Evolutionary conservation across 1,139 yeast genomes (phyloP), one percentile per base, ranked within the genome.

Genomic region (Hansenula lynferdii): DNA sequence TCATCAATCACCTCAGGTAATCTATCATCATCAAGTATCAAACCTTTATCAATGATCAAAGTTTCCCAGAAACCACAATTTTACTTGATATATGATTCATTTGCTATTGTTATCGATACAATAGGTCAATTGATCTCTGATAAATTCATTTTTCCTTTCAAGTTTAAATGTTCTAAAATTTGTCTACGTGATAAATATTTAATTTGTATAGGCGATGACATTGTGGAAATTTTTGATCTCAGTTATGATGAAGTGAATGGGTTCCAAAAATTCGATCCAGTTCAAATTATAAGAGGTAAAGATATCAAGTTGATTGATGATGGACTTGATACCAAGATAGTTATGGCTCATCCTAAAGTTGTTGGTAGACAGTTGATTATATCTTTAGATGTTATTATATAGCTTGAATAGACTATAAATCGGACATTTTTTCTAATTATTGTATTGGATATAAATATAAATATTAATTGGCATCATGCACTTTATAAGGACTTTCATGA

Each of bases 211-310:
- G 79, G 84, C 38, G 80, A 79, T 20, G 92, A 85, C 47, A 71
- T 80, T 38, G 69, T 86, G 12, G 96, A 87, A 52, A 70, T 87
- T 3, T 79, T 81, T 72, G 66, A 73, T 14, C 68, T 85, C 31
- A 72, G 78, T 35, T 75, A 79, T 40, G 69, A 68, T 42, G 67
- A 65, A 21, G 65, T 64, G 24, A 68, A 46, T 2, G 54, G 56
- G 1, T 50, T 64, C 29, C 44, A 53, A 18, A 53, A 48, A 18
- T 41, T 56, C 31, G 69, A 70, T 32, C 72, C 87, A 20, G 72
- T 78, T 31, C 96, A 87, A 57, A 84, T 85, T 8, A 69, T 86
- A 29, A 72, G 80, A 8, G 95, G 95, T 12, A 83, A 81, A 53
- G 80, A 78, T 42, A 69, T 82, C 26, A 61, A 61, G 25, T 55